Conservation (phyloP, 257 asterid genomes). For the Solanum bulbocastanum region DNA sequence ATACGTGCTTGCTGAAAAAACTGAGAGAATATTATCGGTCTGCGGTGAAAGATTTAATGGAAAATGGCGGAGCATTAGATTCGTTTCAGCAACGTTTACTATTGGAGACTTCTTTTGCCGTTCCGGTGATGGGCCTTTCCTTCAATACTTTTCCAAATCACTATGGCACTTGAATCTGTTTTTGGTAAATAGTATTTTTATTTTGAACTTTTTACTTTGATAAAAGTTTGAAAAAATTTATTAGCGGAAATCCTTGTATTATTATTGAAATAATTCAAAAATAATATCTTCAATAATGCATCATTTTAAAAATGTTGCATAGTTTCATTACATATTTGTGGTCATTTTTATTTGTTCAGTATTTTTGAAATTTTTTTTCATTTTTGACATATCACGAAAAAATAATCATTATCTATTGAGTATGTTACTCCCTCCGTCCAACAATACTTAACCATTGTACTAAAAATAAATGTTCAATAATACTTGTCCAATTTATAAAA, state of each 20-base stretch:
- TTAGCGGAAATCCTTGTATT: not conserved
- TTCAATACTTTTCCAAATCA: slow-evolving; percentile 18
- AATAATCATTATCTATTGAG: not conserved
- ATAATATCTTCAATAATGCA: not conserved
- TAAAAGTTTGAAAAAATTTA: not conserved
- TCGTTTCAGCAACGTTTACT: slow-evolving; percentile 49
- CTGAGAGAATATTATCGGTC: slow-evolving; percentile 33
- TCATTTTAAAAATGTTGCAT: not conserved
- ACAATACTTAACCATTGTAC: too few relatives aligned
- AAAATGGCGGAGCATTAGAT: slow-evolving; percentile 32
- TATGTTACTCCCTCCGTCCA: not conserved
- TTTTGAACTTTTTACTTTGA: not conserved
- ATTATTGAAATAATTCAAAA: not conserved
- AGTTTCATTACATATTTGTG: not conserved
- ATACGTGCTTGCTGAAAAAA: slow-evolving; percentile 28
- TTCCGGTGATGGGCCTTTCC: slow-evolving; percentile 67
- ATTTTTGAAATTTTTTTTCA: not conserved
- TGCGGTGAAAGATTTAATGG: slow-evolving; percentile 28
- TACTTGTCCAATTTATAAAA: too few relatives aligned
- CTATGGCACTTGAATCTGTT: not conserved
- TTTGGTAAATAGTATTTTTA: not conserved
- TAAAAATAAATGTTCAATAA: too few relatives aligned
- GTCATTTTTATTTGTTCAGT: rapidly evolving
- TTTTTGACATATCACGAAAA: not conserved
- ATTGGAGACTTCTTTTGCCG: slow-evolving; percentile 57